Evolutionary conservation across 108 stramenopile genomes (phyloP).

Genomic region (Cyclotella choctawhatcheeana): DNA sequence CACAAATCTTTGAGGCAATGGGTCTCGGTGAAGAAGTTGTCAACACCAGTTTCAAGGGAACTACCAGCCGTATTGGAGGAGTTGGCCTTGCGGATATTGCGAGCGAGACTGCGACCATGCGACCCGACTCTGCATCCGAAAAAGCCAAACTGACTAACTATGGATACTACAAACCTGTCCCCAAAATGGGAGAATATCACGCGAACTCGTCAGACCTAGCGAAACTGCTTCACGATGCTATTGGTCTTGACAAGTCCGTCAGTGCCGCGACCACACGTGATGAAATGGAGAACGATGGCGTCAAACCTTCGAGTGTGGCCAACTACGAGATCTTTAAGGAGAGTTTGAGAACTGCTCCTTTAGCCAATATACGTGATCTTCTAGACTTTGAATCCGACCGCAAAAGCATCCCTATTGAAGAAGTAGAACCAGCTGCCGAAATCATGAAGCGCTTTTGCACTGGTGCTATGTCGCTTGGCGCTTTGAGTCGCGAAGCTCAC

Average conservation of each 20-base stretch:
- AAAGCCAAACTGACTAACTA: conserved; percentile 88
- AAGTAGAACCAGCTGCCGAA: conserved; percentile 84
- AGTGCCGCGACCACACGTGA: conserved; percentile 83
- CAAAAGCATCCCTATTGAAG: conserved; percentile 78
- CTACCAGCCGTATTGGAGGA: conserved; percentile 91
- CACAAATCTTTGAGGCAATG: conserved; percentile 97
- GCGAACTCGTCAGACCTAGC: conserved; percentile 93
- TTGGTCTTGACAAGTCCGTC: conserved; percentile 87
- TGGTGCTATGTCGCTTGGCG: conserved; percentile 95
- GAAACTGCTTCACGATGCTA: conserved; percentile 91
- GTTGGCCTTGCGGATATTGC: conserved; percentile 79
- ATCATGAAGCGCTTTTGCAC: conserved; percentile 95
- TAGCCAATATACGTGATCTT: conserved; percentile 92
- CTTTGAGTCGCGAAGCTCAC: conserved; percentile 92
- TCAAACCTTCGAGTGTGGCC: conserved; percentile 75
- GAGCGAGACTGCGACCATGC: conserved; percentile 82
- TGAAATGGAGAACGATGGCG: conserved; percentile 78
- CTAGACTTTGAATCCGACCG: conserved; percentile 91
- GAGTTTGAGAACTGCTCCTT: conserved; percentile 77
- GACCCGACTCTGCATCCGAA: conserved; percentile 72
- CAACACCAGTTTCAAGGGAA: conserved; percentile 92
- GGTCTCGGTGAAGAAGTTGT: conserved; percentile 92
- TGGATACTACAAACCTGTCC: conserved; percentile 92
- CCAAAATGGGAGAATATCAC: conserved; percentile 93
- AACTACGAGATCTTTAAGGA: conserved; percentile 91